Evolutionary conservation across 495 filamentous ascomycete genomes (phyloP), one percentile per base, ranked within the genome.

Genomic region (Oidiodendron maius): DNA sequence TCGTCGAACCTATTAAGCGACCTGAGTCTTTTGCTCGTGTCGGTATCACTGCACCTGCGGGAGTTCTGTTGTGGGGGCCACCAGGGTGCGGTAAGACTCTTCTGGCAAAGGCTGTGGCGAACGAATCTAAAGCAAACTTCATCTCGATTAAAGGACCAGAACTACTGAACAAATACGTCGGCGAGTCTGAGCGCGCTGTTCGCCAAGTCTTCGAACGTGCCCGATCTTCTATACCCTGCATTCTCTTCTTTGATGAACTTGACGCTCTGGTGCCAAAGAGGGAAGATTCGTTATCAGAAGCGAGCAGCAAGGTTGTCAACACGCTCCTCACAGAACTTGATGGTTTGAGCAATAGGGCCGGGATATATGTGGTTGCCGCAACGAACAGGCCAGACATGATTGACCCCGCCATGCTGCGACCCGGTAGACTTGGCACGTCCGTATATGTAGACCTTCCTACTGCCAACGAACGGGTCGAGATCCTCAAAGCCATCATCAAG

Each of bases 241-340:
- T 98, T 40, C 82, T 98, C 50, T 97, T 98, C 77, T 97, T 98
- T 63, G 93, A 98, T 65, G 93, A 98, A 64, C 73, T 98, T 25
- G 93, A 98, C 58, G 90, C 93, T 3, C 73, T 98, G 4, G 89
- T 91, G 0, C 91, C 94, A 1, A 80, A 79, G 32, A 83, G 93
- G 35, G 88, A 90, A 57, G 86, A 89, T 49, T 80, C 81, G 3
- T 74, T 89, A 9, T 86, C 83, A 12, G 90, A 97, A 61, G 82
- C 87, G 25, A 87, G 84, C 41, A 81, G 89, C 9, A 79, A 93
- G 35, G 89, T 98, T 16, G 93, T 98, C 50, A 98, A 97, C 63
- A 94, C 93, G 11, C 73, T 98, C 0, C 80, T 98, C n/a, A 97
- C 93, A 1, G 93, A 98, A 65, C 76, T 98, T 1, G 93, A 98